Evolutionary conservation across 805 yeast species (phyloP).

Genomic region (Cyberlindnera veronae): DNA sequence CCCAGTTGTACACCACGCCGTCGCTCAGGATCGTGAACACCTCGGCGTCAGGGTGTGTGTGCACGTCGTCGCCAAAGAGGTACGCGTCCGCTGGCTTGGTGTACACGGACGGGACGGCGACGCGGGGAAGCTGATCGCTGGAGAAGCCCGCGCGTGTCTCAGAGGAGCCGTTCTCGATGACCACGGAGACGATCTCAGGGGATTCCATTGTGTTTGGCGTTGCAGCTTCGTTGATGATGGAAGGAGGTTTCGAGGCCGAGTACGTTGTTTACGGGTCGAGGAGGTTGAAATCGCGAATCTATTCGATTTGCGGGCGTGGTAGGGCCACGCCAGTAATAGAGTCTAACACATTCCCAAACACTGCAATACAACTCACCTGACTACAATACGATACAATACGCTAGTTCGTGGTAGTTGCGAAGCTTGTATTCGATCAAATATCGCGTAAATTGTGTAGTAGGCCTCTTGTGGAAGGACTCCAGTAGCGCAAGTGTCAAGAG

Average conservation of each 20-base stretch:
- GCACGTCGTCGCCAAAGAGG: conserved; percentile 47
- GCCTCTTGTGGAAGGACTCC: no score
- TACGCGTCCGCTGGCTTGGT: conserved; percentile 33
- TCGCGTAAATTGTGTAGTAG: no score
- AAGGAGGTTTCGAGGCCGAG: no score
- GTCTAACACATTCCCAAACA: no score
- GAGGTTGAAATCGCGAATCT: no score
- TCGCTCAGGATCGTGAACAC: conserved; percentile 56
- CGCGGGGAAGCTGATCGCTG: conserved; percentile 56
- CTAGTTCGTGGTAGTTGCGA: no score
- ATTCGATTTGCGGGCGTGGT: no score
- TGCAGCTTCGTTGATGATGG: not conserved
- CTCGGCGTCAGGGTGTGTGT: conserved; percentile 27
- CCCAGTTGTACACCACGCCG: conserved; percentile 72
- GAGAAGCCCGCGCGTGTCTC: conserved; percentile 71
- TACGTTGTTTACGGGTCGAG: not conserved
- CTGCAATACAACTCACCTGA: no score
- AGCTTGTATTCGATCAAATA: no score
- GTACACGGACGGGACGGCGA: conserved; percentile 56
- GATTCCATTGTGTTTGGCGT: conserved; percentile 10
- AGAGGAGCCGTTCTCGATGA: conserved; percentile 65
- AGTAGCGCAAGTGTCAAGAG: no score
- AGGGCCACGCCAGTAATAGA: no score
- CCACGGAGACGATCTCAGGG: conserved; percentile 50
- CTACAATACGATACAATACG: no score